phyloP scores from a whole-genome alignment of 2,329 filamentous ascomycete genomes.

The Verticillium nonalfalfae region DNA sequence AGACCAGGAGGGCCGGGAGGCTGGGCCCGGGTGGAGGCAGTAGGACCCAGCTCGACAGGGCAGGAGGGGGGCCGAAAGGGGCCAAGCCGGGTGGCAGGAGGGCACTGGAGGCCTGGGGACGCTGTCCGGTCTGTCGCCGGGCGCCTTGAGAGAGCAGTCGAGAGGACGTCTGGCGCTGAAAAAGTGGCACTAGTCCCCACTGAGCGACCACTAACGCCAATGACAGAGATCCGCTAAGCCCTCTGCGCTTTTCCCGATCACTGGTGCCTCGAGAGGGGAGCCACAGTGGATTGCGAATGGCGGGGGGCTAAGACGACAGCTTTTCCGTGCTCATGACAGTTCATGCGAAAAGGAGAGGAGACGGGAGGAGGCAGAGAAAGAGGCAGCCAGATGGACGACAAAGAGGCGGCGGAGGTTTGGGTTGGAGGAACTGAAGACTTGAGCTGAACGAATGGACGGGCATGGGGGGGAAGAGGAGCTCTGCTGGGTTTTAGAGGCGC shows the following conservation, averaged over 20 bases:
- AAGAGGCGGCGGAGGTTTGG: background rate
- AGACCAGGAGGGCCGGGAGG: background rate
- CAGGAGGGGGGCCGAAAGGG: background rate
- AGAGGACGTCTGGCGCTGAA: background rate
- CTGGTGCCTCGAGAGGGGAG: background rate
- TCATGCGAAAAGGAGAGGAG: background rate
- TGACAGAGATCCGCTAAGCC: slow-evolving; percentile 1
- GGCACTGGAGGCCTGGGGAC: background rate
- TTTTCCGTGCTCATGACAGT: background rate
- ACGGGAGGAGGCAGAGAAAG: background rate
- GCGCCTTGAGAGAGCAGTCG: too few relatives aligned
- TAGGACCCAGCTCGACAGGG: background rate
- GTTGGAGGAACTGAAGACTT: too few relatives aligned
- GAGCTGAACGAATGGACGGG: background rate
- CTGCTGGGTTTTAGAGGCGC: background rate
- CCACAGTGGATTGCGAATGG: background rate
- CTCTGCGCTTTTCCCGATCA: background rate
- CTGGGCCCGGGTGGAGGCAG: background rate
- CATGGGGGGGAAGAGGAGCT: background rate
- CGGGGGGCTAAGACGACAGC: background rate
- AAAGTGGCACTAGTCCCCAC: background rate
- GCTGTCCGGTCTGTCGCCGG: too few relatives aligned
- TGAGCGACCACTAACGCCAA: background rate
- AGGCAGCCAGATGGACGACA: background rate
- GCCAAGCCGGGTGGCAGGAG: background rate